A percentile compares a stretch with the other conserved stretches of the same genome.
phyloP scores from a whole-genome alignment of 768 basidiomycete species.

The Psilocybe cyanescens region DNA sequence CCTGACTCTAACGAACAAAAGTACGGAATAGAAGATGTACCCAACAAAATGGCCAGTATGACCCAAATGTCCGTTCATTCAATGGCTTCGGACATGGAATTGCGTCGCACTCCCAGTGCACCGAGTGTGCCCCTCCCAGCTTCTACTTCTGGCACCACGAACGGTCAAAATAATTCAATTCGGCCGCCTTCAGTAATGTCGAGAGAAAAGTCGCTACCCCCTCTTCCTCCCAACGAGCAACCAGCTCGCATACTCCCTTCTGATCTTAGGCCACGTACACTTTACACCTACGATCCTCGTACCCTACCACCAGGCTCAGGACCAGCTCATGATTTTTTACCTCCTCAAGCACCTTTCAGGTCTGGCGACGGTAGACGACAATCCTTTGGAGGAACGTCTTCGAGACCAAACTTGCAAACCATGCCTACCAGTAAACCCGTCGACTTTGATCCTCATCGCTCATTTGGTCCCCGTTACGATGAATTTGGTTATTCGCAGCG shows the following conservation, averaged over 20 bases:
- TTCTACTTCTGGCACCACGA: constrained; percentile 22
- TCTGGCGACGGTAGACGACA: constrained; percentile 63
- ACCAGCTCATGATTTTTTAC: constrained; percentile 53
- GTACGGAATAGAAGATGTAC: constrained; percentile 32
- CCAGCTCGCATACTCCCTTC: constrained; percentile 41
- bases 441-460: constrained; percentile 39
- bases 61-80: constrained; percentile 50
- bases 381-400: constrained; percentile 72
- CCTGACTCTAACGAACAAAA: constrained; percentile 48
- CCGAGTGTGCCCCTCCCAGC: constrained; percentile 34
- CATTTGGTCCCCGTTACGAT: constrained; percentile 54
- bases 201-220: constrained; percentile 80
- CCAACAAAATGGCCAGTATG: constrained; percentile 32
- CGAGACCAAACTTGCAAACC: constrained; percentile 61
- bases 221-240: constrained; percentile 67
- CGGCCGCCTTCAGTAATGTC: constrained; percentile 25
- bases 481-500: constrained; percentile 75
- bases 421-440: constrained; percentile 42
- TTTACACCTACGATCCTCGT: constrained; percentile 64
- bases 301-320: constrained; percentile 48
- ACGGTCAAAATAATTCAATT: constrained; percentile 21
- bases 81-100: constrained; percentile 63
- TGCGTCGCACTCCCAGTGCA: constrained; percentile 41
- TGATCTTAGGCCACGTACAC: constrained; percentile 65
- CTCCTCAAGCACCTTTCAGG: constrained; percentile 69